Percentiles rank a stretch among this genome's conserved stretches.
phyloP scores from a whole-genome alignment of 1,284 basidiomycete species.

The Mycena sp. region DNA sequence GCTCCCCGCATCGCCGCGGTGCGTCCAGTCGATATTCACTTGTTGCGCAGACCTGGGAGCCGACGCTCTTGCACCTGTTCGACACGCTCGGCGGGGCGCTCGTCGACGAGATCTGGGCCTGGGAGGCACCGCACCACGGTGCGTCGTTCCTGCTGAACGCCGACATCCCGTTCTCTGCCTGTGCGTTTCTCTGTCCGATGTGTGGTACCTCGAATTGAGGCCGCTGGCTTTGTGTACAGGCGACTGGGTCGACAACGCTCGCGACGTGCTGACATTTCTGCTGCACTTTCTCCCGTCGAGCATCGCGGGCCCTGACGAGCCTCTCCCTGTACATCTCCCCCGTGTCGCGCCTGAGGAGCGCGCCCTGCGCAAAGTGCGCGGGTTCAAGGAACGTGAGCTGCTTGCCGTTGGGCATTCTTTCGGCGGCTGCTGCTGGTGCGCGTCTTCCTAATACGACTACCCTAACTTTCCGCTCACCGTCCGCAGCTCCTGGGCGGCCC shows the following conservation, averaged over 20 bases:
- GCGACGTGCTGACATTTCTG: slow-evolving; percentile 81
- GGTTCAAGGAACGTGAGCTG: slow-evolving; percentile 59
- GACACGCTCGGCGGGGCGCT: slow-evolving; percentile 43
- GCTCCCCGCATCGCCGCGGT: slow-evolving; percentile 25
- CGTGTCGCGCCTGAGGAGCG: slow-evolving; percentile 55
- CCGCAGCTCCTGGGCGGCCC: slow-evolving; percentile 64
- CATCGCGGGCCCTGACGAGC: slow-evolving; percentile 23
- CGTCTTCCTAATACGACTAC: not conserved
- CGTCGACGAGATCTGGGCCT: slow-evolving; percentile 83
- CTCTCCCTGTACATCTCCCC: slow-evolving; percentile 61
- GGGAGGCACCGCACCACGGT: slow-evolving; percentile 83
- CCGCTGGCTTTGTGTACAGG: slow-evolving; percentile 46
- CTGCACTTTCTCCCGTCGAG: slow-evolving; percentile 64
- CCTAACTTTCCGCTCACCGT: not conserved
- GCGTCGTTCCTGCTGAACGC: slow-evolving; percentile 76
- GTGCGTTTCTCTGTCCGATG: slow-evolving; percentile 52
- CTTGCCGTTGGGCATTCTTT: slow-evolving; percentile 86
- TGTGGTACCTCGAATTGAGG: slow-evolving; percentile 13
- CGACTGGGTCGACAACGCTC: slow-evolving; percentile 74
- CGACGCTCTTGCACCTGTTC: slow-evolving; percentile 61
- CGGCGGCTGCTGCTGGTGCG: slow-evolving; percentile 77
- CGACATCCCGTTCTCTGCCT: slow-evolving; percentile 58
- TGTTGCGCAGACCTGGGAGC: slow-evolving; percentile 66
- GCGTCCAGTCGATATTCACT: not conserved
- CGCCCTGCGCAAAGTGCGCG: slow-evolving; percentile 49